Percentiles rank a stretch among this genome's conserved stretches.
phyloP scores from a whole-genome alignment of 305 asterid genomes.

The Petunia hybrid region DNA sequence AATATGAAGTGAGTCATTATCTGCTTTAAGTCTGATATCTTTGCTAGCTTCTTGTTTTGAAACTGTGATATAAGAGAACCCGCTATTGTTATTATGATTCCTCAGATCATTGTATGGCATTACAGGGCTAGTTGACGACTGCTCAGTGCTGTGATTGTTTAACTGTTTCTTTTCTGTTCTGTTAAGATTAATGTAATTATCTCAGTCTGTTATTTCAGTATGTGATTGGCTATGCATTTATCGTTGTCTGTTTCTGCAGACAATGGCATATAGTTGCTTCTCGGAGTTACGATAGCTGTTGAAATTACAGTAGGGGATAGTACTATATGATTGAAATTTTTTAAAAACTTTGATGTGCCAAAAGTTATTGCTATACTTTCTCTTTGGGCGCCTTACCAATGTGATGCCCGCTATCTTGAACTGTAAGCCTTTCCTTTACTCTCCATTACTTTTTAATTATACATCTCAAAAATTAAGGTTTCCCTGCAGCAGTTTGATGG shows the following conservation, averaged over 20 bases:
- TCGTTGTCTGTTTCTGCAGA: neutral
- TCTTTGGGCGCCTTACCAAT: conserved; percentile 4
- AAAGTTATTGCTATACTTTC: neutral
- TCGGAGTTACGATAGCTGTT: conserved; percentile 9
- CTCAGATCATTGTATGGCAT: neutral
- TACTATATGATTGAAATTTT: neutral
- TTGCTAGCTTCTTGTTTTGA: neutral
- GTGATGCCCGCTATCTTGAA: conserved; percentile 17
- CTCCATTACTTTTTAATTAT: neutral
- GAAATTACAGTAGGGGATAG: conserved; percentile 12
- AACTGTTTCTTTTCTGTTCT: neutral
- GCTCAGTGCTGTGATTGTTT: neutral
- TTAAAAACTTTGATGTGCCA: neutral
- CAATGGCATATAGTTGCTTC: conserved; percentile 1
- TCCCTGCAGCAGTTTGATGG: conserved; percentile 2
- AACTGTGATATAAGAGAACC: neutral
- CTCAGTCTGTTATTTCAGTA: neutral
- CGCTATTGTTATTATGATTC: neutral
- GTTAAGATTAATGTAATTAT: neutral
- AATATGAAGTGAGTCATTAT: neutral
- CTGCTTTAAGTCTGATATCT: neutral
- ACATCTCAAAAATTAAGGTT: neutral
- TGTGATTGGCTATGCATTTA: conserved; percentile 13
- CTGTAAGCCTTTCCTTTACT: neutral
- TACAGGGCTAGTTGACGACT: neutral